Evolutionary conservation across 257 asterid genomes (phyloP), one percentile per base, ranked within the genome.

Genomic region (Solanum pinnatisectum): DNA sequence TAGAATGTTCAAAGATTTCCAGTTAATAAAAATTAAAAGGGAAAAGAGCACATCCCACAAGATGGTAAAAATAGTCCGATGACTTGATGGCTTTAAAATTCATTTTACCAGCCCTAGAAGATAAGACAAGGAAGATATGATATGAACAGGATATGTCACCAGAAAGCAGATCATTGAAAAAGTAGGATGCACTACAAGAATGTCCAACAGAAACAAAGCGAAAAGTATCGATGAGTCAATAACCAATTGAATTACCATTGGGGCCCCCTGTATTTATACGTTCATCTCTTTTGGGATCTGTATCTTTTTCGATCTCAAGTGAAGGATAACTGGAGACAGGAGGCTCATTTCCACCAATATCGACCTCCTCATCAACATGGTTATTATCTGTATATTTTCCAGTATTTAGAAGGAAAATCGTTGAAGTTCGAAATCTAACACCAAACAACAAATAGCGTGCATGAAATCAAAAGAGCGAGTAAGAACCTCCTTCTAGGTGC

Each of bases 291-390:
- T 88, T 88, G 76, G 85, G 87, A 40, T 90, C 92, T 16, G 60
- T 83, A 78, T 92, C 98, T 88, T 92, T 93, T 65, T 92, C 96
- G 91, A 95, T 92, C 91, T 91, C 90, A 87, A 93, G 89, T 37
- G 95, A 93, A 83, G 94, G 95, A 91, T 92, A 90, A 91, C 97
- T 95, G 25, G 97, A 93, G 83, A 94, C 97, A 78, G 95, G 96
- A 90, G 95, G 94, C 92, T 93, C 98, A 88, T 94, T 92, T 78
- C 94, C 98, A 79, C 98, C 95, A 88, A 95, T 92, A 91, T 95
- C 99, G 89, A 94, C 92, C 88, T 94, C 98, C 90, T 95, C 98
- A 40, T 96, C 98, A 9, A 91, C 87, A 68, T 86, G 91, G 77
- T 91, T 94, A 49, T 92, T 92, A 85, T 93, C 99, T 95, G 88